A percentile compares a stretch with the other conserved stretches of the same genome.
phyloP scores from a whole-genome alignment of 2,329 filamentous ascomycete genomes.

The Apiospora aurea region DNA sequence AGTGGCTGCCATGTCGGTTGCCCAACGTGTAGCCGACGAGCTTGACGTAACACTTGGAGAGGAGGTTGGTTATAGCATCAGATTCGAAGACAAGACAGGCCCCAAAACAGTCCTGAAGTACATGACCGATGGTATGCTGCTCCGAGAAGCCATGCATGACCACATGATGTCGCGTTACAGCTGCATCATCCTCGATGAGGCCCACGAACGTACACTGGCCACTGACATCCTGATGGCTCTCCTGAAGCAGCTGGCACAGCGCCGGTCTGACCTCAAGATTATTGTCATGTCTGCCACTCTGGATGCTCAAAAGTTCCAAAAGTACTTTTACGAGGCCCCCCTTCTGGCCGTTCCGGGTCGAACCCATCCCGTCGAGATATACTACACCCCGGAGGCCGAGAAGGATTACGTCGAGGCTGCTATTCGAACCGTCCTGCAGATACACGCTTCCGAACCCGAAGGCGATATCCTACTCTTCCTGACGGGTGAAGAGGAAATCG shows the following conservation, averaged over 20 bases:
- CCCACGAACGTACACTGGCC: constrained; percentile 95
- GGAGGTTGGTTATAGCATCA: constrained; percentile 98
- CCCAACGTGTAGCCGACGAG: constrained; percentile 96
- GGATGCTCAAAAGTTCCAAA: constrained; percentile 97
- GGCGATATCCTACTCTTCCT: constrained; percentile 94
- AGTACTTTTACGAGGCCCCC: constrained; percentile 94
- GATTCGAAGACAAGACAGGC: constrained; percentile 94
- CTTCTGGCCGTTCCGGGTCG: constrained; percentile 92
- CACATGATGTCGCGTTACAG: constrained; percentile 90
- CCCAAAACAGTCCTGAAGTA: constrained; percentile 95
- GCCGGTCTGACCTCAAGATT: constrained; percentile 91
- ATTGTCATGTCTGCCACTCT: constrained; percentile 99
- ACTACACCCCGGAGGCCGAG: constrained; percentile 96
- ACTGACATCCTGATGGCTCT: constrained; percentile 98
- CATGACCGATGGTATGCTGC: constrained; percentile 99
- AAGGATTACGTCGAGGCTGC: constrained; percentile 96
- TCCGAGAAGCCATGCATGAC: constrained; percentile 96
- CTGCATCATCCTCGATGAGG: constrained; percentile 98
- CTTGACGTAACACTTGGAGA: constrained; percentile 92
- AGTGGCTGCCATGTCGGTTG: constrained; percentile 98
- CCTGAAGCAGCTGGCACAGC: constrained; percentile 84
- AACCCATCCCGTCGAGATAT: constrained; percentile 97
- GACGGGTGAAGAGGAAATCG: constrained; percentile 98
- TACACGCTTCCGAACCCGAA: constrained; percentile 90
- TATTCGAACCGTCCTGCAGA: constrained; percentile 92